Base-by-base conservation (phyloP, 345 rosid species). In the Conringia planisiliqua region DNA sequence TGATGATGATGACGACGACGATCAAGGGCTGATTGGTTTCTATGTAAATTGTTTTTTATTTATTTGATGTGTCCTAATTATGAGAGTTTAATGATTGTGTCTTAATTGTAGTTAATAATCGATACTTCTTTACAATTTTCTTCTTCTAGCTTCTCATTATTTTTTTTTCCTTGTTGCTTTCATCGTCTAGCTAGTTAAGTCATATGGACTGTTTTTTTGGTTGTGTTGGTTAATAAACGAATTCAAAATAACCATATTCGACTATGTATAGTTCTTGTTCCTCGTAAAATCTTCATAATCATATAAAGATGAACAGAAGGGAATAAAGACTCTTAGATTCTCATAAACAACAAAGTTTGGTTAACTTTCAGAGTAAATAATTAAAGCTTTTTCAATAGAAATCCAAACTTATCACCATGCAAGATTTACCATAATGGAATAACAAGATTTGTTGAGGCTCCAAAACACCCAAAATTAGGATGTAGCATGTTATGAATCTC, bases 21-120 rank as follows among this genome's bases (percentile, higher is more conserved):
- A 69, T 69, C 66, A 55, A 20, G 13, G 66, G 42, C 6, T 63
- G 20, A 36, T 63, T 64, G 39, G 46, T 38, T 77, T 77, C 30
- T 30, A 18, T 70, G 76, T 27, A 77, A 44, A 46, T 55, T 64
- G 17, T 40, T 63, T 55, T 58, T 62, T 35, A 38, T 40, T 24
- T 7, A 20, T 71, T 61, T 47, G 29, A 13, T 43, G 16, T 35
- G 47, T 40, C 64, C 38, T 51, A n/a, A n/a, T n/a, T 48, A 18
- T 38, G 33, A 60, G 5, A 43, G 38, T 76, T 70, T 36, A 46
- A 70, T 77, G 76, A 56, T 62, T 69, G 62, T 67, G 62, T 67
- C 68, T 57, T 46, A 46, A 2, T 24, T 66, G 78, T 65, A 65
- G 33, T 39, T 62, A 51, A 62, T 4, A 64, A 73, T 42, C n/a